These are phyloP conservation scores for Kwoniella sp. DNA, from an alignment of 768 basidiomycete genomes.

Conservation along the genomic window DNA sequence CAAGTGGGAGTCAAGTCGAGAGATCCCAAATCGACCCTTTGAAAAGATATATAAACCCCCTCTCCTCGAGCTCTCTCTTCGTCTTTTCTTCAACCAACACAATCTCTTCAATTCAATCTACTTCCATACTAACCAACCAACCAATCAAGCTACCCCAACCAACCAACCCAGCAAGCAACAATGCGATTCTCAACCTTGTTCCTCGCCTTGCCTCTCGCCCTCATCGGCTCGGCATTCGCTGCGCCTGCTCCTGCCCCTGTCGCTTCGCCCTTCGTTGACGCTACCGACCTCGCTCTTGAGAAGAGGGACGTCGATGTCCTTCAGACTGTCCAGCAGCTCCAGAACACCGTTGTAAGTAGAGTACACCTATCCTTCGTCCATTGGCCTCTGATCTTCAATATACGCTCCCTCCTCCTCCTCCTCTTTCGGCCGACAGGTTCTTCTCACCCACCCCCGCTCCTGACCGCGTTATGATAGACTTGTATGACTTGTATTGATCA, in stretches of 20 bases:
- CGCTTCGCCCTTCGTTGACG: not conserved
- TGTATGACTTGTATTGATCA: no score
- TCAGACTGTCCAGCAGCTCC: conserved; percentile 13
- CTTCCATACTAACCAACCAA: not conserved
- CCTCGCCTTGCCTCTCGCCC: conserved; percentile 23
- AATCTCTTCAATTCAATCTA: conserved; percentile 1
- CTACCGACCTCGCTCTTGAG: conserved; percentile 6
- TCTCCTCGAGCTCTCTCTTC: not conserved
- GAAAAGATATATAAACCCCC: conserved; percentile 25
- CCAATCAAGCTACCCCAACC: conserved; percentile 1
- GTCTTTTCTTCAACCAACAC: conserved; percentile 18
- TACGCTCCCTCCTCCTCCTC: no score
- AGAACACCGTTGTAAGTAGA: conserved; percentile 15
- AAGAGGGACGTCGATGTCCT: conserved; percentile 25
- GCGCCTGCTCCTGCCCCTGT: conserved; percentile 8
- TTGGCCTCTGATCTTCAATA: no score
- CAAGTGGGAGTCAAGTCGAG: not conserved
- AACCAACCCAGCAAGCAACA: conserved; percentile 8
- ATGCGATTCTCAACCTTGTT: conserved; percentile 26
- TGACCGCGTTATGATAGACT: no score
- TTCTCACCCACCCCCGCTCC: no score
- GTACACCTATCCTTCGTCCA: no score
- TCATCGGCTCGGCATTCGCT: conserved; percentile 22
- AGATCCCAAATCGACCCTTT: not conserved
- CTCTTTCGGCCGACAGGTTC: not conserved